Evolutionary conservation across 345 rosid genomes (phyloP).

Genomic region (Brassica rapa): DNA sequence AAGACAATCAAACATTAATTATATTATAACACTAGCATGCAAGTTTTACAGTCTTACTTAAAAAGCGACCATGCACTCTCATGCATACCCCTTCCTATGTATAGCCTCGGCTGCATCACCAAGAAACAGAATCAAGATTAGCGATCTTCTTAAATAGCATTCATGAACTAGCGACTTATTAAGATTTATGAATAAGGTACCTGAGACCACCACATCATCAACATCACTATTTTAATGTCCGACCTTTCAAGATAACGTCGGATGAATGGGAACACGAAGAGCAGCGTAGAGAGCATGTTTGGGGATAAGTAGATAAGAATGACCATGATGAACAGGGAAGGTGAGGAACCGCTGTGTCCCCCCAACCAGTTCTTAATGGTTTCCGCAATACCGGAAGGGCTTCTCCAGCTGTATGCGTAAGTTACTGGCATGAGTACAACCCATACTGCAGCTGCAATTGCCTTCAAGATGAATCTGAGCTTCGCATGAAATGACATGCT

Average conservation of each 20-base stretch:
- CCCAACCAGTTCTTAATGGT: conserved; percentile 59
- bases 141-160: conserved; percentile 9
- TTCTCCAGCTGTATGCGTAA: conserved; percentile 57
- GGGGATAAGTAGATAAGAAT: conserved; percentile 56
- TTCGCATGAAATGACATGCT: conserved; percentile 52
- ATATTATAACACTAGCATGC: conserved; percentile 14
- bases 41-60: conserved; percentile 47
- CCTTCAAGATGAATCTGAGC: conserved; percentile 56
- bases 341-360: conserved; percentile 47
- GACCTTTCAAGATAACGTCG: conserved; percentile 58
- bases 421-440: conserved; percentile 52
- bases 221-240: conserved; percentile 50
- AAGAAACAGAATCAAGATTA: conserved; percentile 20
- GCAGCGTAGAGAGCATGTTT: conserved; percentile 51
- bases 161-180: neutral
- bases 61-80: conserved; percentile 57
- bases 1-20: conserved; percentile 8
- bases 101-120: conserved; percentile 53
- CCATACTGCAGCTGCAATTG: conserved; percentile 53
- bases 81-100: conserved; percentile 67
- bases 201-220: conserved; percentile 75
- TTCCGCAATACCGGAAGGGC: conserved; percentile 50
- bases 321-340: conserved; percentile 49
- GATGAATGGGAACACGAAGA: conserved; percentile 53
- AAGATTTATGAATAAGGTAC: conserved; percentile 34